Conservation (phyloP, 441 rosid genomes). For the Geranium incanum region DNA sequence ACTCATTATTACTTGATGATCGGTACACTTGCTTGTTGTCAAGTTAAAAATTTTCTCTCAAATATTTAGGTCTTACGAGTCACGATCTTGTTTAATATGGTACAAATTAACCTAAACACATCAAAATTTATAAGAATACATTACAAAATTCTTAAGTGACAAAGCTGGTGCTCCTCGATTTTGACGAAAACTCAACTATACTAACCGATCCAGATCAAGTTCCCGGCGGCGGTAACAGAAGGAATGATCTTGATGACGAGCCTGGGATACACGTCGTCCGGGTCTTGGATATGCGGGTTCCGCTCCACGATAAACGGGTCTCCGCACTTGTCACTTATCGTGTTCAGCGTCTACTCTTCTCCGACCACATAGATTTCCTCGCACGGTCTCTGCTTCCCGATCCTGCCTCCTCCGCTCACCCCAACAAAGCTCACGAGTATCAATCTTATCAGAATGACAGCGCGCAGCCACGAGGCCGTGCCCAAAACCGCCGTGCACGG, state of each 20-base stretch:
- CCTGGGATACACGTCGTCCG: constrained; percentile 92
- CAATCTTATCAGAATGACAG: constrained; percentile 41
- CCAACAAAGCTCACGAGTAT: constrained; percentile 48
- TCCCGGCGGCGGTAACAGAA: too few species aligned
- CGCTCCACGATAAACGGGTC: constrained; percentile 87
- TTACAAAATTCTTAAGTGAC: too few species aligned
- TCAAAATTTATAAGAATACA: too few species aligned
- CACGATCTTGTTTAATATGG: too few species aligned
- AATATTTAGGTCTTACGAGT: too few species aligned
- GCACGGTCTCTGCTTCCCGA: constrained; percentile 55
- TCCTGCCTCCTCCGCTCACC: constrained; percentile 34
- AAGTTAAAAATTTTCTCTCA: too few species aligned
- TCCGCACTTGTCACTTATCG: constrained; percentile 78
- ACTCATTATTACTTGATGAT: too few species aligned
- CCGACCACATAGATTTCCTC: constrained; percentile 85
- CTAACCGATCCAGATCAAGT: constrained; percentile 33
- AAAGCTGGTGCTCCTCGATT: too few species aligned
- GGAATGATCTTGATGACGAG: constrained; percentile 75
- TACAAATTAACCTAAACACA: too few species aligned
- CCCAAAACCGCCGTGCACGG: neutral
- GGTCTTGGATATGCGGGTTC: constrained; percentile 93
- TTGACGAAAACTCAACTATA: too few species aligned
- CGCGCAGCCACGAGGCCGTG: too few species aligned
- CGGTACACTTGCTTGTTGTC: too few species aligned
- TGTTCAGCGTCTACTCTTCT: constrained; percentile 84